A percentile compares a stretch with the other conserved stretches of the same genome.
These are phyloP conservation scores for Streptanthus diversifolius DNA, from an alignment of 345 rosid species.

Conservation along the genomic window DNA sequence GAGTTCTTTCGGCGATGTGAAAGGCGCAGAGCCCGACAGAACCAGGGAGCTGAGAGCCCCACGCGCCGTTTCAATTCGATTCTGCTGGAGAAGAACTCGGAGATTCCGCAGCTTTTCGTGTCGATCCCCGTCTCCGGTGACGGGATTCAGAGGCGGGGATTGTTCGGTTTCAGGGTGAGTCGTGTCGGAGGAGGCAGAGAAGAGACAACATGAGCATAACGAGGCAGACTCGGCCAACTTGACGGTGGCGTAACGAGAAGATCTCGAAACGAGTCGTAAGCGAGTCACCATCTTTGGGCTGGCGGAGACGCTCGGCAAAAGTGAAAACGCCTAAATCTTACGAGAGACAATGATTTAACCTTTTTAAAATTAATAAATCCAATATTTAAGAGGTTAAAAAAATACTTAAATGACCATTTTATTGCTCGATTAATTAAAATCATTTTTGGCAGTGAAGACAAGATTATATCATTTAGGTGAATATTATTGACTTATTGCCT, in stretches of 20 bases:
- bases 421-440: background rate
- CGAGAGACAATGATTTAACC: too few relatives aligned
- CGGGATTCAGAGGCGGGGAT: background rate
- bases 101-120: constrained; percentile 42
- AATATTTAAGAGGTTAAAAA: background rate
- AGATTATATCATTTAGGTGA: too few relatives aligned
- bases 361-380: background rate
- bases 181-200: constrained; percentile 9
- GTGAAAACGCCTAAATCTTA: background rate
- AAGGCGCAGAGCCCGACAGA: constrained; percentile 35
- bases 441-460: too few relatives aligned
- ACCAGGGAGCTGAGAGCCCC: constrained; percentile 41
- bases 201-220: constrained; percentile 21
- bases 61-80: constrained; percentile 46
- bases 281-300: constrained; percentile 23
- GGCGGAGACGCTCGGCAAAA: background rate
- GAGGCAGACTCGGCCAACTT: constrained; percentile 3
- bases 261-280: constrained; percentile 15
- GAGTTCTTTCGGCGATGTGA: constrained; percentile 49
- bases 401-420: background rate
- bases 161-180: background rate
- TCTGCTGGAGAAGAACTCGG: constrained; percentile 52
- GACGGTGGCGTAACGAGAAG: constrained; percentile 7
- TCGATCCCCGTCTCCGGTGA: constrained; percentile 33
- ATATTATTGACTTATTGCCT: too few relatives aligned